Conservation (phyloP, 1,284 basidiomycete species). For the Melampsora abietis-canadensis region DNA sequence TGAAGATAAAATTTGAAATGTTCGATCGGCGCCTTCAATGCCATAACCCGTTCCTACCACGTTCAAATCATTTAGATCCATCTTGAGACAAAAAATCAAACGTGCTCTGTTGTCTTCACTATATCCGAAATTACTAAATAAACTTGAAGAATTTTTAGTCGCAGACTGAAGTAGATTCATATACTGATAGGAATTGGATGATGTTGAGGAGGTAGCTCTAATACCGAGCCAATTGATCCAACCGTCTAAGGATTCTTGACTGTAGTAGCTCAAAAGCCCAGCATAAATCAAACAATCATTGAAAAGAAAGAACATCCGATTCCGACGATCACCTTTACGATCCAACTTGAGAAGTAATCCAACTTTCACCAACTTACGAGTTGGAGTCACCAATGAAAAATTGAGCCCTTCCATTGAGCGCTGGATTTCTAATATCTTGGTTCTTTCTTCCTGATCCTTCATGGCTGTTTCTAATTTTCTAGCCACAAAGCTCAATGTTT, state of each 20-base stretch:
- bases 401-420: constrained; percentile 69
- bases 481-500: constrained; percentile 76
- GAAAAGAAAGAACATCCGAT: constrained; percentile 71
- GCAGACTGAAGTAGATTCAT: background rate
- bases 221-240: constrained; percentile 21
- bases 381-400: constrained; percentile 70
- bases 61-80: constrained; percentile 24
- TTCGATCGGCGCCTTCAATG: background rate
- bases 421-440: constrained; percentile 70
- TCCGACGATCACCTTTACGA: constrained; percentile 50
- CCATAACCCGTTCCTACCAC: constrained; percentile 23
- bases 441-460: constrained; percentile 68
- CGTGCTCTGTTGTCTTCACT: constrained; percentile 34
- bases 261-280: constrained; percentile 10
- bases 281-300: constrained; percentile 74
- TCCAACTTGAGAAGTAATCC: constrained; percentile 56
- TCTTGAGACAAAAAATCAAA: constrained; percentile 32
- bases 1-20: constrained; percentile 35
- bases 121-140: constrained; percentile 10
- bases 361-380: constrained; percentile 69
- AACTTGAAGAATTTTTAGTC: constrained; percentile 3
- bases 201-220: background rate
- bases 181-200: background rate
- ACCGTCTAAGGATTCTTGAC: constrained; percentile 18
- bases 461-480: constrained; percentile 71